Base-by-base conservation (phyloP, 2,329 filamentous ascomycete genomes). In the Colletotrichum limetticola region DNA sequence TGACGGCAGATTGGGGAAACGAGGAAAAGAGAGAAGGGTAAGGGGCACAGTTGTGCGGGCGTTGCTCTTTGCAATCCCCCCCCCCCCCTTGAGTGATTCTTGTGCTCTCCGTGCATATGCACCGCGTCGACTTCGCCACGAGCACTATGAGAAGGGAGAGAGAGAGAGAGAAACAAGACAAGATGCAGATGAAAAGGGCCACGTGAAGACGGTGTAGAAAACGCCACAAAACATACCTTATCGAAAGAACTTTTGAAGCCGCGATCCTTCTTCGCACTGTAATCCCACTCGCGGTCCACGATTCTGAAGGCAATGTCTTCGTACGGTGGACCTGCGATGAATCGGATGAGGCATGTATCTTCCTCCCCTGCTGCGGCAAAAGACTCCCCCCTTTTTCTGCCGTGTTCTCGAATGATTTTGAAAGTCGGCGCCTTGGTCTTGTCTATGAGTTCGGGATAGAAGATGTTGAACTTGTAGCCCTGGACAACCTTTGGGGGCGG, bases 391-490 rank as follows among this genome's bases (percentile, higher is more conserved):
- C 94, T 91, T 80, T 94, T 93, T 71, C 97, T 89, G 19, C 97
- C 97, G 79, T 97, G 92, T 83, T 98, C 97, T 53, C 97, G 92
- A 79, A 98, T 94, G 76, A 99, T 98, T 80, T 94, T 94, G 85
- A 97, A 99, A 0, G 95, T 98, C 11, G 97, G 97, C 1, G 97
- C 95, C 83, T 95, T 98, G 37, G 92, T 91, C 84, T 96, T 97
- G 85, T 98, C 95, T 78, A 98, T 95, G 37, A 99, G 90, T 78
- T 99, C 97, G 0, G 97, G 97, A 80, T 99, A 99, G 84, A 99
- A 99, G 64, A 99, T 96, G 85, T 99, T 98, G 88, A 99, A 99
- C 82, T 97, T 98, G 88, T 99, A 99, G 69, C 97, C 97, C 82
- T 99, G 97, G 12, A 99, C 97, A 7, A 99, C 96, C 84, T 98